phyloP scores from a whole-genome alignment of 805 yeast species.

The Yarrowia hollandica region DNA sequence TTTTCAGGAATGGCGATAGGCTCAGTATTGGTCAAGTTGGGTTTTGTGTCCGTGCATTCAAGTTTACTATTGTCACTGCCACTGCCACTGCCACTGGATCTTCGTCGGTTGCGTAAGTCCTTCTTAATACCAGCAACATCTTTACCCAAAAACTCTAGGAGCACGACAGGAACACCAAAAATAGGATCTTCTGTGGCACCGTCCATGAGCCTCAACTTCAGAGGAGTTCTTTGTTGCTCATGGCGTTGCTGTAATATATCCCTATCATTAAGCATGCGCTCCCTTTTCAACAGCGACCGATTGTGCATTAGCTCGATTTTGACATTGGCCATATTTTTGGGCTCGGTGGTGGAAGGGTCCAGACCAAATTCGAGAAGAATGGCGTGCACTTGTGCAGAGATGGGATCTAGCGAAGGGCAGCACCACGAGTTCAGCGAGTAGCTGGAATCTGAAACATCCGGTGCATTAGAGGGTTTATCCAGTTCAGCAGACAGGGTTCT shows the following conservation, averaged over 20 bases:
- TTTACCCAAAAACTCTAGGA: constrained; percentile 3
- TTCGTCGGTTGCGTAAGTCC: neutral
- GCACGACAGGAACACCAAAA: constrained; percentile 11
- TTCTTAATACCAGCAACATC: constrained; percentile 4
- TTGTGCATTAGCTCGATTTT: constrained; percentile 13
- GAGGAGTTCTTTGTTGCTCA: constrained; percentile 8
- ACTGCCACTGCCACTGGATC: neutral
- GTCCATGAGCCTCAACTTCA: neutral
- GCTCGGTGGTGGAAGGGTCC: neutral
- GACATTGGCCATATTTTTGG: constrained; percentile 7
- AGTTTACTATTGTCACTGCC: no score
- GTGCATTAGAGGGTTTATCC: neutral
- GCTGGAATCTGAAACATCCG: neutral
- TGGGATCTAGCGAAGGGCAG: neutral
- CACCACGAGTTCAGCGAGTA: constrained; percentile 14
- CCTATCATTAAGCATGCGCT: neutral
- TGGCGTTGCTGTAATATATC: constrained; percentile 7
- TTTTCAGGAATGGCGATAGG: neutral
- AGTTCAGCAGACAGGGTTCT: neutral
- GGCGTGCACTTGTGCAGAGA: neutral
- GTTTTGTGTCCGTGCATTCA: no score
- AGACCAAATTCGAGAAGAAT: neutral
- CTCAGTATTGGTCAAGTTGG: neutral
- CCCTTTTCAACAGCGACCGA: neutral
- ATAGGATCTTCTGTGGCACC: constrained; percentile 6